Evolutionary conservation across 2,329 filamentous ascomycete species (phyloP).

Genomic region (Penicillium sp.): DNA sequence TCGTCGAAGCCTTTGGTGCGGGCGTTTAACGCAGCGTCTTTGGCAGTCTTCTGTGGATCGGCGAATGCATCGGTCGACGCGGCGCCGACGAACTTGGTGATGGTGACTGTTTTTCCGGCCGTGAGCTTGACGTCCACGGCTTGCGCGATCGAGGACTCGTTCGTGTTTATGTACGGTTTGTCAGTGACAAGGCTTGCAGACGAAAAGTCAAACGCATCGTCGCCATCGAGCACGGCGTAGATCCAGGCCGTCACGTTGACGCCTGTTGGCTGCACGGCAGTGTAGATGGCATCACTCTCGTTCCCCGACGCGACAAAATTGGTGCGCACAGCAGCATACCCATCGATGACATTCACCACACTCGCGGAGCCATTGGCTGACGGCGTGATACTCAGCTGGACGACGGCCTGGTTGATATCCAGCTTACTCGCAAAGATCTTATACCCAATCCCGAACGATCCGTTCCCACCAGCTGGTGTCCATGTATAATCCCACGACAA

Average conservation of each 20-base stretch:
- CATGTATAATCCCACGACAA: slow-evolving; percentile 64
- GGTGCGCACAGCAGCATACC: slow-evolving; percentile 63
- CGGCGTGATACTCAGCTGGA: slow-evolving; percentile 58
- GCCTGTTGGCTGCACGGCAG: slow-evolving; percentile 61
- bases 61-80: slow-evolving; percentile 66
- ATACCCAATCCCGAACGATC: slow-evolving; percentile 58
- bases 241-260: slow-evolving; percentile 62
- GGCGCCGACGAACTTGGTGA: slow-evolving; percentile 65
- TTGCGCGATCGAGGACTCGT: slow-evolving; percentile 63
- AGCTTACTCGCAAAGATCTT: slow-evolving; percentile 64
- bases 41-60: slow-evolving; percentile 54
- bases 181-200: slow-evolving; percentile 43
- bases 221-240: slow-evolving; percentile 43
- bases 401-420: slow-evolving; percentile 57
- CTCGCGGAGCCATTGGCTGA: slow-evolving; percentile 52
- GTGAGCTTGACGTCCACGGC: slow-evolving; percentile 52
- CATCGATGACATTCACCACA: slow-evolving; percentile 65
- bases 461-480: slow-evolving; percentile 50
- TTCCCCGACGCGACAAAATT: slow-evolving; percentile 55
- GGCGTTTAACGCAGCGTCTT: slow-evolving; percentile 51
- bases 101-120: slow-evolving; percentile 50
- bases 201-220: slow-evolving; percentile 38
- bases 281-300: slow-evolving; percentile 58
- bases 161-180: slow-evolving; percentile 49
- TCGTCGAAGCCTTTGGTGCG: slow-evolving; percentile 52